Evolutionary conservation across 768 basidiomycete genomes (phyloP).

Genomic region (Agaricus blazei): DNA sequence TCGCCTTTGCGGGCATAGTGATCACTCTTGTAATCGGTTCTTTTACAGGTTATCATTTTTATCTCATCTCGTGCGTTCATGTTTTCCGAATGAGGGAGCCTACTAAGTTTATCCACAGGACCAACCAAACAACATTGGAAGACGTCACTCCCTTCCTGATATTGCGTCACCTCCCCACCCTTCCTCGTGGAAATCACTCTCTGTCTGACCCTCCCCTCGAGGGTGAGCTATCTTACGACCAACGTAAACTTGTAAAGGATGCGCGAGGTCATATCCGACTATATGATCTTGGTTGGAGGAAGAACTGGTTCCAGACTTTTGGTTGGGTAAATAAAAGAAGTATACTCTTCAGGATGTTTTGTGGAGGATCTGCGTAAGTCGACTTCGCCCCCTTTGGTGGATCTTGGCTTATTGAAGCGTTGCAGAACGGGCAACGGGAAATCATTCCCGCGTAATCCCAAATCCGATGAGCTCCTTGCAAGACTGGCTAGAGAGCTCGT

Average conservation of each 20-base stretch:
- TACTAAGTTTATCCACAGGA: constrained; percentile 33
- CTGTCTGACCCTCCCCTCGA: constrained; percentile 70
- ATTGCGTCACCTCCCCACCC: constrained; percentile 62
- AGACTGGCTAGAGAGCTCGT: constrained; percentile 59
- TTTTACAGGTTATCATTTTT: constrained; percentile 72
- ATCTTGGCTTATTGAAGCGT: background rate
- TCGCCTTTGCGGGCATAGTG: constrained; percentile 54
- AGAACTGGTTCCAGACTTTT: constrained; percentile 66
- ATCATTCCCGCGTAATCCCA: constrained; percentile 63
- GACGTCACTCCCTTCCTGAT: constrained; percentile 71
- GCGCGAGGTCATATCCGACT: constrained; percentile 56
- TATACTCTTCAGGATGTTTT: constrained; percentile 48
- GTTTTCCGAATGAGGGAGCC: background rate
- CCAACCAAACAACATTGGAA: constrained; percentile 85
- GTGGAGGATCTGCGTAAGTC: constrained; percentile 63
- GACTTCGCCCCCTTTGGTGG: background rate
- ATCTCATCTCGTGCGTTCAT: constrained; percentile 44
- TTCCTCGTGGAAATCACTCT: constrained; percentile 43
- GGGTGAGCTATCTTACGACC: constrained; percentile 59
- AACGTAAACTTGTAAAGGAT: constrained; percentile 59
- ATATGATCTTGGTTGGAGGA: constrained; percentile 72
- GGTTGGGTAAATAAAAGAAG: constrained; percentile 50
- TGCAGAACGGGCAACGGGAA: constrained; percentile 60
- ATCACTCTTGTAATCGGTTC: constrained; percentile 68
- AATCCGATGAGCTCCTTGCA: constrained; percentile 60